Conservation (phyloP, 345 rosid species). For the Raphanus sativus region DNA sequence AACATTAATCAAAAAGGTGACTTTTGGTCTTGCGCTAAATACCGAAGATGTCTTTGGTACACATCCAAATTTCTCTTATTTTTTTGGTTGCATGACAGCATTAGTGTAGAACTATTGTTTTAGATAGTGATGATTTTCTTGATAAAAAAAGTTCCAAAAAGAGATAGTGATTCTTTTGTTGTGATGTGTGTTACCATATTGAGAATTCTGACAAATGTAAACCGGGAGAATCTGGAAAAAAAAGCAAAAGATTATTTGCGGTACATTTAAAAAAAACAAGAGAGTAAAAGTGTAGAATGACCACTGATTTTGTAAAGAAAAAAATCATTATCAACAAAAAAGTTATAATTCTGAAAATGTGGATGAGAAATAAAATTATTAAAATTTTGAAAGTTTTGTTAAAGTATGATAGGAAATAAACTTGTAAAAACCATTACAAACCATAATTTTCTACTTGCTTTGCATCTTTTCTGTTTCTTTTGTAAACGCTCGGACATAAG, state of each 20-base stretch:
- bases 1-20: too few species aligned
- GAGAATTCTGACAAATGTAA: conserved; percentile 1
- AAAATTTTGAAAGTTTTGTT: neutral
- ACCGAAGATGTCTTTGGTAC: too few species aligned
- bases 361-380: neutral
- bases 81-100: neutral
- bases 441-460: neutral
- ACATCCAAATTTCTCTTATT: too few species aligned
- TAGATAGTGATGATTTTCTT: neutral
- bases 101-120: neutral
- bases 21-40: too few species aligned
- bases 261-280: neutral
- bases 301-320: neutral
- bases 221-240: neutral
- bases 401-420: neutral
- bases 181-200: neutral
- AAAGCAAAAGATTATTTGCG: neutral
- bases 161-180: neutral
- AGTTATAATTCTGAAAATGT: neutral
- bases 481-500: conserved; percentile 7
- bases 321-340: neutral
- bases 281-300: neutral
- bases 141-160: neutral
- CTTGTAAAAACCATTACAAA: neutral
- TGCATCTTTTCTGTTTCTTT: neutral